Evolutionary conservation across 768 basidiomycete genomes (phyloP), one percentile per base, ranked within the genome.

Genomic region (Naganishia vishniacii): DNA sequence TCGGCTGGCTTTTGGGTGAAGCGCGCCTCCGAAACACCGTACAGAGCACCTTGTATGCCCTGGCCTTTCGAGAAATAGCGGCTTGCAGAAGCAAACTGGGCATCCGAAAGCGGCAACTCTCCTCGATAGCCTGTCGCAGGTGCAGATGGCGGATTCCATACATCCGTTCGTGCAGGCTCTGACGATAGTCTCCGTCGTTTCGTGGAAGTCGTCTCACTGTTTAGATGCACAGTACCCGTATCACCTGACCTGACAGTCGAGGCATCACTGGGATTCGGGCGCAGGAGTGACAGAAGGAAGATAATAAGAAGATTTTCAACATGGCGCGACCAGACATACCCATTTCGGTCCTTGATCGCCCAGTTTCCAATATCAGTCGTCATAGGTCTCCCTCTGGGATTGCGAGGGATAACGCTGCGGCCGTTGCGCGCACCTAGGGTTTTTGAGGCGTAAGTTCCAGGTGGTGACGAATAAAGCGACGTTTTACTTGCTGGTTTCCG

Each of bases 291-390:
- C 7, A 7, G 34, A 44, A 18, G 7, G 16, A 6, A 26, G 12
- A 31, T 51, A 6, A 56, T 28, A 51, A 51, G 13, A 18, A 29
- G 20, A 51, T 8, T 8, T 1, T n/a, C 25, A n/a, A 16, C 32
- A 1, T 25, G n/a, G n/a, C 18, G 3, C 26, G 56, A 26, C 40
- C 25, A 26, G 18, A 45, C 42, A n/a, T 5, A 47, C 42, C 46
- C 31, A n/a, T 32, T 29, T 46, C n/a, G 59, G n/a, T 46, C 32
- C 26, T 7, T n/a, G 15, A 45, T 28, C 3, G 59, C 29, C 46
- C 59, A 61, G 31, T 46, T 61, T 16, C 59, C 44, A 23, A 61
- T 34, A 28, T 46, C 44, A 13, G 44, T 45, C 41, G 59, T 61
- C 59, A 48, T 45, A 29, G 44, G 44, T 13, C 44, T 61, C 23